Evolutionary conservation across 805 yeast species (phyloP), one percentile per base, ranked within the genome.

Genomic region (Danielia oregonensis): DNA sequence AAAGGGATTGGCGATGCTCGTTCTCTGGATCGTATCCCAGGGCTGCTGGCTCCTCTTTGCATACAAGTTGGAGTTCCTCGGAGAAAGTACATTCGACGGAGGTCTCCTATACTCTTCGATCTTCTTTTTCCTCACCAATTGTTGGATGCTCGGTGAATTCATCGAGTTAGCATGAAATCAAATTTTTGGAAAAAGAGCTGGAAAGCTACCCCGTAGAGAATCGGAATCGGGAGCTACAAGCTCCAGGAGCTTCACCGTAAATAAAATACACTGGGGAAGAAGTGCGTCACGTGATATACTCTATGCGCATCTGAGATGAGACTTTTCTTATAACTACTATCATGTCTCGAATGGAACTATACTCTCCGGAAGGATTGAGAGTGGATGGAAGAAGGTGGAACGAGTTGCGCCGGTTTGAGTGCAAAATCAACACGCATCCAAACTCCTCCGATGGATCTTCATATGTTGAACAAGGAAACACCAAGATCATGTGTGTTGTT

Each of bases 331-430:
- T n/a, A n/a, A n/a, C n/a, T n/a, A 13, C 19, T 31, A 30, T 12
- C 34, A 78, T 78, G 82, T 76, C 82, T 26, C 70, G 85, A 36
- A 61, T 79, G 48, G 98, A 93, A 66, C 61, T 93, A 29, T 91
- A 86, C 55, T 89, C 97, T 0, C 96, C 96, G 5, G 97, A 93
- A 61, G 98, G 98, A 4, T 71, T 93, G 30, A 71, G 98, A 44
- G 67, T 82, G 10, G 97, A 93, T 57, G 98, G 98, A 2, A 78
- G 98, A 49, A 73, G 98, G 43, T 88, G 93, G 88, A 87, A 91
- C 51, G 98, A 93, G 58, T 70, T 89, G 28, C 79, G 97, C 32
- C 72, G 80, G 19, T 86, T 93, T 51, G 77, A 76, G 24, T 85
- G 95, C 54, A 74, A 78, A 13, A 78, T 86, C 35, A 87, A 87